Evolutionary conservation across 805 yeast genomes (phyloP).

Genomic region (Ogataea pignaliae): DNA sequence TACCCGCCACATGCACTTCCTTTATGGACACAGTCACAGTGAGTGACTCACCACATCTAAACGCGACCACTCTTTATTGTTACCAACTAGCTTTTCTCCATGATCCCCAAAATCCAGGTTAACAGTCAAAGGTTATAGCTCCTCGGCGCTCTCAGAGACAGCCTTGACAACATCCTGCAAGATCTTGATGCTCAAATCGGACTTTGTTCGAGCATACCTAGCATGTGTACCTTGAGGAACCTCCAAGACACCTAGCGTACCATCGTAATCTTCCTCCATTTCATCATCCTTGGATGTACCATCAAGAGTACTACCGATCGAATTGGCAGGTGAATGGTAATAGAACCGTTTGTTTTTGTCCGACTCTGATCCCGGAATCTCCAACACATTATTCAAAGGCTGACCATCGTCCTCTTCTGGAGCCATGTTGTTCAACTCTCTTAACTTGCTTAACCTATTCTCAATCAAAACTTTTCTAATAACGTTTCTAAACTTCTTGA

Average conservation of each 20-base stretch:
- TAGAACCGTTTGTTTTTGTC: not conserved
- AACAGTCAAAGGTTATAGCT: too few species aligned
- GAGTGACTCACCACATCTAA: too few species aligned
- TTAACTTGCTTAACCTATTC: conserved; percentile 64
- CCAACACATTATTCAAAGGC: not conserved
- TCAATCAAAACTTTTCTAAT: conserved; percentile 72
- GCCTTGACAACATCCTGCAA: conserved; percentile 3
- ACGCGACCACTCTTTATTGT: too few species aligned
- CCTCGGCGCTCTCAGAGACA: conserved; percentile 1
- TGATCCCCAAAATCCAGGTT: too few species aligned
- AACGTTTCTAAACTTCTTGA: conserved; percentile 71
- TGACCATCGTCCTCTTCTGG: conserved; percentile 22
- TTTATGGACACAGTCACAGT: too few species aligned
- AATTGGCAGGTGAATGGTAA: not conserved
- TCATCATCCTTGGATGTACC: not conserved
- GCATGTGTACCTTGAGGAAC: not conserved
- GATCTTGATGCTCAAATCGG: conserved; percentile 1
- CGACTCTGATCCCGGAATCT: not conserved
- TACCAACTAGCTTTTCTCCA: too few species aligned
- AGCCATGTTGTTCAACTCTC: conserved; percentile 47
- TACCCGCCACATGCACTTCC: too few species aligned
- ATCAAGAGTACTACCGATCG: not conserved
- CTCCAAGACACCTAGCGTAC: not conserved
- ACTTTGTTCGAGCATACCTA: not conserved
- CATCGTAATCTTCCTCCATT: not conserved